Conservation (phyloP, 768 basidiomycete species). For the Floccularia luteovirens region DNA sequence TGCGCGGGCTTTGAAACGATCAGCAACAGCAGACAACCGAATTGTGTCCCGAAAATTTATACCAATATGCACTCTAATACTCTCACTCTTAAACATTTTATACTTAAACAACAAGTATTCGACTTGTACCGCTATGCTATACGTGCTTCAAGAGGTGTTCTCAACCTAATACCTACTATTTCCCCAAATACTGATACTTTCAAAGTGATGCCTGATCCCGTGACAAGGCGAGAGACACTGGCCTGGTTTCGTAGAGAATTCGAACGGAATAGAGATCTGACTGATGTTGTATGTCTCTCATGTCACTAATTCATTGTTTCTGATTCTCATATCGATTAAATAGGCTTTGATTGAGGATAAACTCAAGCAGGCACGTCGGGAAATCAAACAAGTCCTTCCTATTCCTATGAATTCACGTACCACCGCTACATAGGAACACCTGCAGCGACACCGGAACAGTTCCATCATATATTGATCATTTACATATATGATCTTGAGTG, state of each 20-base stretch:
- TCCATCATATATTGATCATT: no score
- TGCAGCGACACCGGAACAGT: no score
- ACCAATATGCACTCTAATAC: conserved; percentile 6
- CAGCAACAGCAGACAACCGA: conserved; percentile 1
- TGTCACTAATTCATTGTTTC: not conserved
- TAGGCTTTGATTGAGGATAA: conserved; percentile 58
- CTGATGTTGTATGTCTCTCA: conserved; percentile 41
- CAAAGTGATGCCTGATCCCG: conserved; percentile 55
- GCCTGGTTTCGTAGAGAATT: conserved; percentile 70
- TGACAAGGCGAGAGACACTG: conserved; percentile 57
- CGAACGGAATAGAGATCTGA: conserved; percentile 49
- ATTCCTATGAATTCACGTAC: conserved; percentile 9
- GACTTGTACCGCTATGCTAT: conserved; percentile 61
- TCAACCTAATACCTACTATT: conserved; percentile 2
- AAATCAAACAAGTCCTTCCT: conserved; percentile 55
- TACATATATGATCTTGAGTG: no score
- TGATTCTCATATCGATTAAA: not conserved
- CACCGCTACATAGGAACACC: not conserved
- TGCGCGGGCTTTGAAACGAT: conserved; percentile 33
- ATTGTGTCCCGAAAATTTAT: not conserved
- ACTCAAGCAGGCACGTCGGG: conserved; percentile 46
- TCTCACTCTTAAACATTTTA: conserved; percentile 65
- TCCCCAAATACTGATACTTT: conserved; percentile 3
- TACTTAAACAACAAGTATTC: conserved; percentile 56
- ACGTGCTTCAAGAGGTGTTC: conserved; percentile 57